phyloP scores from a whole-genome alignment of 805 yeast genomes.

The Debaryomyces tyrocola region DNA sequence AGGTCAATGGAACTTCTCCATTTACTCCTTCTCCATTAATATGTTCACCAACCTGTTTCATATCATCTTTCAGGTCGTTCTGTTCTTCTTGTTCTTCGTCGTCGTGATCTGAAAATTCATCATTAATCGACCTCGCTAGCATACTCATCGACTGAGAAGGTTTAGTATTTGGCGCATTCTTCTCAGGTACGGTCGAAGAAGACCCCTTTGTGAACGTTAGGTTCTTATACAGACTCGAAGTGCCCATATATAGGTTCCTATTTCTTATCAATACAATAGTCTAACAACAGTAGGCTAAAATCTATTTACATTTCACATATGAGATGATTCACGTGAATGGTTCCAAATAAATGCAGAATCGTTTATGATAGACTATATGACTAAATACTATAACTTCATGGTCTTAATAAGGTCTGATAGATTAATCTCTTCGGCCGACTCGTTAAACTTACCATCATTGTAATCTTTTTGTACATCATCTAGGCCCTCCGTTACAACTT shows the following conservation, averaged over 20 bases:
- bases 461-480: slow-evolving; percentile 23
- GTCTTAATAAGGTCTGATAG: slow-evolving; percentile 21
- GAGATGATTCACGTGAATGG: background rate
- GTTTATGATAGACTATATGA: no score
- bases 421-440: slow-evolving; percentile 19
- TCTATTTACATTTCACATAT: background rate
- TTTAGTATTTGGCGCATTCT: background rate
- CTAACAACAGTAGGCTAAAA: background rate
- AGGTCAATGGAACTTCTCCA: background rate
- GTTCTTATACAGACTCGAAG: background rate
- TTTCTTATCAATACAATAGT: background rate
- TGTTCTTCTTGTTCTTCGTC: slow-evolving; percentile 13
- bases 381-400: background rate
- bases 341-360: background rate
- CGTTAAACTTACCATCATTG: slow-evolving; percentile 13
- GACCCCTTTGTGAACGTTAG: slow-evolving; percentile 11
- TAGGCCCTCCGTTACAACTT: slow-evolving; percentile 43
- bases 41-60: slow-evolving; percentile 20
- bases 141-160: slow-evolving; percentile 5
- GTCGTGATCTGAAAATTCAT: slow-evolving; percentile 22
- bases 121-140: slow-evolving; percentile 11
- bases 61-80: slow-evolving; percentile 5
- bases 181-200: background rate
- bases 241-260: background rate
- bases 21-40: background rate